Evolutionary conservation across 2,329 filamentous ascomycete species (phyloP).

Genomic region (Phaeophleospora eucalypticola): DNA sequence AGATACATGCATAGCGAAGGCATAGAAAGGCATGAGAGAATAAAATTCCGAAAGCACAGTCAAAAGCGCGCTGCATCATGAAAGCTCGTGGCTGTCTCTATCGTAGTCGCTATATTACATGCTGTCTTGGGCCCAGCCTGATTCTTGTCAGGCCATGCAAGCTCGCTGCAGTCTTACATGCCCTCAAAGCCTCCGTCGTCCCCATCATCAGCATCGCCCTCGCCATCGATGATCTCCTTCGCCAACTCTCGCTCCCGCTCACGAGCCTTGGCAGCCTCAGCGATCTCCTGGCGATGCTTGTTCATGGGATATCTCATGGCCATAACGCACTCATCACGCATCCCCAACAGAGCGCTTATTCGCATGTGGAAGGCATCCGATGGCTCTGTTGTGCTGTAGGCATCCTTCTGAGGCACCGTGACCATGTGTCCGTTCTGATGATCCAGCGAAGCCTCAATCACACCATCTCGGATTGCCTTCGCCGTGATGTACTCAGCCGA

Average conservation of each 20-base stretch:
- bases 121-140: neutral
- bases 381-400: slow-evolving; percentile 92
- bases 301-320: slow-evolving; percentile 99
- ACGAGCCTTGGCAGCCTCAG: slow-evolving; percentile 96
- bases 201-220: slow-evolving; percentile 93
- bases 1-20: slow-evolving; percentile 4
- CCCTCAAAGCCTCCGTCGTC: slow-evolving; percentile 87
- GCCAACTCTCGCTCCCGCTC: slow-evolving; percentile 95
- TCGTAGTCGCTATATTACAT: slow-evolving; percentile 9
- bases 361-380: slow-evolving; percentile 97
- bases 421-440: slow-evolving; percentile 97
- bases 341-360: slow-evolving; percentile 81
- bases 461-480: slow-evolving; percentile 95
- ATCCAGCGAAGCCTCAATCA: slow-evolving; percentile 92
- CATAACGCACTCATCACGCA: slow-evolving; percentile 98
- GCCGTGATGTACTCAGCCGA: slow-evolving; percentile 98
- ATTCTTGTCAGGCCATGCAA: neutral
- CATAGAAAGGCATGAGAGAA: neutral
- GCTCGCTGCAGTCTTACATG: slow-evolving; percentile 55
- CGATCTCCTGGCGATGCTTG: slow-evolving; percentile 92
- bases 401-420: slow-evolving; percentile 92
- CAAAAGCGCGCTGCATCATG: neutral
- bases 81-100: slow-evolving; percentile 2
- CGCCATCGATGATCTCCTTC: slow-evolving; percentile 97
- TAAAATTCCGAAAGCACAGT: too few relatives aligned